These are phyloP conservation scores for Gossypium stocksii DNA, from an alignment of 345 rosid species.

Conservation along the genomic window DNA sequence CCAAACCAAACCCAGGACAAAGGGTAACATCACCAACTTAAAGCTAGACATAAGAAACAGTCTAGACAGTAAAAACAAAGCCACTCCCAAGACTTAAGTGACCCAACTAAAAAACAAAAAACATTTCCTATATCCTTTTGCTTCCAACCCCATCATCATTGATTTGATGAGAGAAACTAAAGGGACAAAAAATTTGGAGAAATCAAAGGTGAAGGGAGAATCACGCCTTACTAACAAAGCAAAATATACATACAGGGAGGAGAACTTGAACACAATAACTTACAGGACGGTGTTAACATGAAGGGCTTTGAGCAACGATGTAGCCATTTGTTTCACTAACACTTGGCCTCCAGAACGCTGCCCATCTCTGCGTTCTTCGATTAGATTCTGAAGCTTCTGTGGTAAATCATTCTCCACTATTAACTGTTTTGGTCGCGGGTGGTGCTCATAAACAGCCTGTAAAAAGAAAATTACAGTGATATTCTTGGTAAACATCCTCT, in stretches of 20 bases:
- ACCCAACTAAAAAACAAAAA: background rate
- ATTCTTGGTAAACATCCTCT: background rate
- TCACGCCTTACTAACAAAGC: slow-evolving; percentile 11
- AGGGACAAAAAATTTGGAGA: background rate
- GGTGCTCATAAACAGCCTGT: slow-evolving; percentile 99
- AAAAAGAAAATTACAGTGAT: background rate
- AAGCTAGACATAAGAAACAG: background rate
- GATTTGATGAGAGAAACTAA: background rate
- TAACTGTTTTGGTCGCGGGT: slow-evolving; percentile 93
- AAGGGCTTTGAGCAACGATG: slow-evolving; percentile 89
- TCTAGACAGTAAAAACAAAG: background rate
- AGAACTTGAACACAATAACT: slow-evolving; percentile 19
- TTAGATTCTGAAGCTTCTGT: slow-evolving; percentile 74
- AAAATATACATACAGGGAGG: slow-evolving; percentile 18
- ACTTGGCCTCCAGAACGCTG: slow-evolving; percentile 97
- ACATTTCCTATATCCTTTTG: background rate
- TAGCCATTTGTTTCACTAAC: slow-evolving; percentile 95
- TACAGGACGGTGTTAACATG: slow-evolving; percentile 87
- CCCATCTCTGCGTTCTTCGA: slow-evolving; percentile 92
- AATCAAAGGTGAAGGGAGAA: background rate
- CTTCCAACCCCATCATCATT: background rate
- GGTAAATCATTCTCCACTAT: slow-evolving; percentile 95
- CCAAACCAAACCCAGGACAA: background rate
- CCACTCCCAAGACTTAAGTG: background rate
- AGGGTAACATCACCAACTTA: background rate